Evolutionary conservation across 176 grass and related monocot genomes (phyloP), one percentile per base, ranked within the genome.

Genomic region (Cocos nucifera): DNA sequence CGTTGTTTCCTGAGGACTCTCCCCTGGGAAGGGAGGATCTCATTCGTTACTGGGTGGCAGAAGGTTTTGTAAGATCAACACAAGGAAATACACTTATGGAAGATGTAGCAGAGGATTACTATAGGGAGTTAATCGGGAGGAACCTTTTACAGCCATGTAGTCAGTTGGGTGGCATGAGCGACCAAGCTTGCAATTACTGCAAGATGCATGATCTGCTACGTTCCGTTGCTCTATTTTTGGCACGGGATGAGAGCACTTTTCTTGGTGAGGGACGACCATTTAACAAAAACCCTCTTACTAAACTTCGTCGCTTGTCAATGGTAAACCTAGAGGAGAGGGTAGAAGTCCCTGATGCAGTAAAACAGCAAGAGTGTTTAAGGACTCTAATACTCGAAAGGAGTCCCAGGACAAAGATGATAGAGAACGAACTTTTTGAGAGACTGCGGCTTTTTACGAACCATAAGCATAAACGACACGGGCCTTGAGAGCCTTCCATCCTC

Each of bases 91-190:
- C 57, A 23, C 49, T 69, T 17, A 53, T 75, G 19, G 89, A 95
- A 85, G 89, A 95, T 64, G 74, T 66, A 56, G 85, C 89, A 22
- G 78, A 88, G 72, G 89, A 80, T 57, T 85, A 78, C 54, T 85
- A 75, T 57, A 22, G 49, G 58, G 89, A 95, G 30, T 19, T 95
- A 50, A 72, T 88, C 50, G 39, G 64, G 24, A 95, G 85, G 80
- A 88, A 95, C 69, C 27, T 95, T 69, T 68, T 88, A 56, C 78
- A 85, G 22, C 86, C 21, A n/a, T n/a, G n/a, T n/a, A n/a, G n/a
- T n/a, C n/a, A n/a, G n/a, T n/a, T n/a, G n/a, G n/a, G n/a, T n/a
- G n/a, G n/a, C n/a, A n/a, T n/a, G n/a, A n/a, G n/a, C n/a, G n/a
- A n/a, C n/a, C n/a, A n/a, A n/a, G n/a, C n/a, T n/a, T n/a, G n/a